Base-by-base conservation (phyloP, 2,329 filamentous ascomycete species). In the Lecanicillium sp. region DNA sequence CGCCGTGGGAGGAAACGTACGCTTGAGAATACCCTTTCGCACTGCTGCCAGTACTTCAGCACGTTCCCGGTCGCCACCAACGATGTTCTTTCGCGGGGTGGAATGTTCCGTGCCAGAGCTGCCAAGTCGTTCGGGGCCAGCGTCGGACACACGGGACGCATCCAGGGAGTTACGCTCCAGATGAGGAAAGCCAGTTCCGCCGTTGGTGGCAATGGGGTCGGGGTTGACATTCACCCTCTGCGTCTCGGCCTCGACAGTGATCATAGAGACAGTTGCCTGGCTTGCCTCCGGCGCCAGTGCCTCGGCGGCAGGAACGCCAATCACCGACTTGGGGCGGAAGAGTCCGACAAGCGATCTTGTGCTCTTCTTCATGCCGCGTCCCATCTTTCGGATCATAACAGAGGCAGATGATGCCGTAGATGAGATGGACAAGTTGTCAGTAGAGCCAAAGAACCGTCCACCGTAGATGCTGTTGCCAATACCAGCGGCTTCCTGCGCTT, bases 341-440 rank as follows among this genome's bases (percentile, higher is more conserved):
- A 98, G 71, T 18, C 92, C 92, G 49, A 94, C 94, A 39, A 98
- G 77, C 17, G 89, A 96, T 34, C 89, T 77, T 14, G 84, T 84
- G 37, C 87, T 83, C 64, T 92, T 94, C 74, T 95, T 97, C 79
- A 97, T 84, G n/a, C 90, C 89, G 48, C 88, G 87, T 40, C 92
- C 92, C 92, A 98, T 98, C 68, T 98, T 98, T 38, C 92, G 81
- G 49, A 98, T 84, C 87, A 94, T 94, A 51, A 94, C 80, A 20
- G 87, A 94, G 25, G 87, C 87, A 15, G 87, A 94, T 6, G 87
- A 94, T 15, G 87, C 87, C 9, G 87, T 94, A 4, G 87, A 94
- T 2, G 86, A 90, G 46, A 94, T 87, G 12, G 87, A 94, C 32
- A 98, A 65, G 50, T 97, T 97, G 61, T 98, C 92, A 0, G 87